phyloP scores from a whole-genome alignment of 2,329 filamentous ascomycete species.

The Colletotrichum sp. region DNA sequence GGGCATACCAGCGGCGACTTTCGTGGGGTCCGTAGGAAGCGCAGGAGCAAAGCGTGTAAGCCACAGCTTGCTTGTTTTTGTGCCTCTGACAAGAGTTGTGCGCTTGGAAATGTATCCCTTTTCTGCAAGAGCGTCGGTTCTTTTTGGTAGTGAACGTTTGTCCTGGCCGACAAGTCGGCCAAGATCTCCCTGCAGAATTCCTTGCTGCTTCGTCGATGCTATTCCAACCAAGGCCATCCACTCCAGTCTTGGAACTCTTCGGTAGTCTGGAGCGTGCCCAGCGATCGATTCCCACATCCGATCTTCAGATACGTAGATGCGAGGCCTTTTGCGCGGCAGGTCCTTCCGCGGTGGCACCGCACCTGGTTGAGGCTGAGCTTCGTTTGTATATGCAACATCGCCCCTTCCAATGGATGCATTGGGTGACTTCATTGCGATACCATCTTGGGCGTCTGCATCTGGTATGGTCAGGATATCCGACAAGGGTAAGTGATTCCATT shows the following conservation, averaged over 20 bases:
- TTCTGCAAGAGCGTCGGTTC: constrained; percentile 62
- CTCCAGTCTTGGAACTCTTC: constrained; percentile 61
- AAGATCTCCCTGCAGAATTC: constrained; percentile 66
- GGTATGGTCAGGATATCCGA: constrained; percentile 20
- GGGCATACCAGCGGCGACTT: not conserved
- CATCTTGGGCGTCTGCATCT: constrained; percentile 4
- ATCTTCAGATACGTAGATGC: constrained; percentile 57
- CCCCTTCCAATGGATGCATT: not conserved
- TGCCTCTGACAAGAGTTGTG: constrained; percentile 61
- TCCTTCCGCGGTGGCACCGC: not conserved
- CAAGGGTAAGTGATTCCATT: constrained; percentile 24
- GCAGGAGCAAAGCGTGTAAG: constrained; percentile 59
- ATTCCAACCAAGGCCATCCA: constrained; percentile 65
- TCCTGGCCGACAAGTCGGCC: constrained; percentile 64
- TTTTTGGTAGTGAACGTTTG: constrained; percentile 66
- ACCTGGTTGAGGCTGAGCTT: not conserved
- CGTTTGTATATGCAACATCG: not conserved
- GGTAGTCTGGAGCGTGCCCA: constrained; percentile 63
- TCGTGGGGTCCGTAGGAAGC: constrained; percentile 34
- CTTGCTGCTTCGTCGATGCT: constrained; percentile 56
- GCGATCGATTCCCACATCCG: constrained; percentile 65
- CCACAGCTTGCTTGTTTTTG: constrained; percentile 69
- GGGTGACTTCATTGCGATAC: not conserved
- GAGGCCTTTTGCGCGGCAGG: constrained; percentile 23
- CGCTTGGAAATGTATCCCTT: constrained; percentile 69